A percentile compares a stretch with the other conserved stretches of the same genome.
Conservation (phyloP, 2,329 filamentous ascomycete species). For the Zymoseptoria crescenta region DNA sequence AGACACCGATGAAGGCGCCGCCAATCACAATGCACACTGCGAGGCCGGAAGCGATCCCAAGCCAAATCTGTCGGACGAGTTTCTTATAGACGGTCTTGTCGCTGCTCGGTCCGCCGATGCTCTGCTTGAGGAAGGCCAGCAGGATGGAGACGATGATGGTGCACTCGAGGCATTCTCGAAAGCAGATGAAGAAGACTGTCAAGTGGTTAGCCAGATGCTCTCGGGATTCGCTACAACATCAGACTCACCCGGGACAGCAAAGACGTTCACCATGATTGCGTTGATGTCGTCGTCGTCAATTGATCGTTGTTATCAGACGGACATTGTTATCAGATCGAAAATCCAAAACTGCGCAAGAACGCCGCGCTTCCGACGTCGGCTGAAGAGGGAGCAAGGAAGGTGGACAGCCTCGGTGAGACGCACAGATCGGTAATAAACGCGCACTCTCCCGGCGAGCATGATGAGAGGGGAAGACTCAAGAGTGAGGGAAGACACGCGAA, state of each 20-base stretch:
- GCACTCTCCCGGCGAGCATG: too few species aligned
- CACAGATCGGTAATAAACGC: too few species aligned
- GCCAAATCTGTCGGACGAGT: conserved; percentile 52
- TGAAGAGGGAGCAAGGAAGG: not conserved
- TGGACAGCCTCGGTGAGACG: not conserved
- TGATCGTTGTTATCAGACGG: not conserved
- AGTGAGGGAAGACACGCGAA: not conserved
- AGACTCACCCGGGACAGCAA: conserved; percentile 55
- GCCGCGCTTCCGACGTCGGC: not conserved
- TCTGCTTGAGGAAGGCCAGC: conserved; percentile 76
- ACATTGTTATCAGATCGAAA: not conserved
- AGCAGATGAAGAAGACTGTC: conserved; percentile 78
- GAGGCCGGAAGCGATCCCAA: conserved; percentile 55
- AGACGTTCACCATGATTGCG: conserved; percentile 58
- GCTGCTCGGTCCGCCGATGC: conserved; percentile 53
- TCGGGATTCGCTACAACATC: not conserved
- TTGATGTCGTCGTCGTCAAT: not conserved
- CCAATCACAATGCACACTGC: conserved; percentile 59
- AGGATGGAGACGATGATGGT: conserved; percentile 82
- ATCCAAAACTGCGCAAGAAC: too few species aligned
- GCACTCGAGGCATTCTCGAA: conserved; percentile 76
- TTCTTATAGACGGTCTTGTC: conserved; percentile 56
- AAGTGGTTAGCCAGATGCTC: conserved; percentile 1
- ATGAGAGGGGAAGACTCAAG: not conserved
- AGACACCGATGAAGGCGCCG: conserved; percentile 61